A percentile compares a stretch with the other conserved stretches of the same genome.
Evolutionary conservation across 768 basidiomycete species (phyloP).

Genomic region (Boletus eberwhitei): DNA sequence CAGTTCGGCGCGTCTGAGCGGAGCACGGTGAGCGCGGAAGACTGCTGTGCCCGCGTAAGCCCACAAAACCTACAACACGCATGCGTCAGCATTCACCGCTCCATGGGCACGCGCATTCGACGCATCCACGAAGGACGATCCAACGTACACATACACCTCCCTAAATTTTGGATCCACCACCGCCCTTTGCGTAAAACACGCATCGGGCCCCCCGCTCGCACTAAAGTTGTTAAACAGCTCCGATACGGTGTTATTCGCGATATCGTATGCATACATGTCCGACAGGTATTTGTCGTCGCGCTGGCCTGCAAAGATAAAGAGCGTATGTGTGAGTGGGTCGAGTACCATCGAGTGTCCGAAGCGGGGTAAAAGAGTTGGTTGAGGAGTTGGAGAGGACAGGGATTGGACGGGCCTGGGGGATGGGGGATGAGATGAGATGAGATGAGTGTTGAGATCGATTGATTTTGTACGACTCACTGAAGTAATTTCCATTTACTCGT

Average conservation of each 20-base stretch:
- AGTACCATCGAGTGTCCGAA: constrained; percentile 83
- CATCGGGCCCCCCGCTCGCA: constrained; percentile 59
- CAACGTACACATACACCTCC: constrained; percentile 71
- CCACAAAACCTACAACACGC: constrained; percentile 53
- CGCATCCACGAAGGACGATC: neutral
- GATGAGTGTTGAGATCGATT: neutral
- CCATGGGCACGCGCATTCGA: neutral
- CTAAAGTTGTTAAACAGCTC: constrained; percentile 66
- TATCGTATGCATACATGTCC: constrained; percentile 76
- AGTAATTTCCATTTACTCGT: constrained; percentile 64
- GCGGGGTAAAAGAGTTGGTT: constrained; percentile 52
- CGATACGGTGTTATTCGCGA: constrained; percentile 51
- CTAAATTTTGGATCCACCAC: constrained; percentile 58
- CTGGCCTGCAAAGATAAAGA: constrained; percentile 77
- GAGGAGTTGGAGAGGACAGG: constrained; percentile 20
- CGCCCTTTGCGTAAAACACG: constrained; percentile 72
- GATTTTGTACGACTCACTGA: constrained; percentile 47
- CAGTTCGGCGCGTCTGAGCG: constrained; percentile 56
- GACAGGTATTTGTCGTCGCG: constrained; percentile 62
- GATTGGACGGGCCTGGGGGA: constrained; percentile 22
- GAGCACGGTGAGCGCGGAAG: constrained; percentile 39
- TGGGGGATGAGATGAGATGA: neutral
- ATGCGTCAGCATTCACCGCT: neutral
- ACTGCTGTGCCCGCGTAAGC: constrained; percentile 42
- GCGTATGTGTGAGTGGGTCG: constrained; percentile 51